phyloP scores from a whole-genome alignment of 2,329 filamentous ascomycete species.

The Neofusicoccum umdonicola region DNA sequence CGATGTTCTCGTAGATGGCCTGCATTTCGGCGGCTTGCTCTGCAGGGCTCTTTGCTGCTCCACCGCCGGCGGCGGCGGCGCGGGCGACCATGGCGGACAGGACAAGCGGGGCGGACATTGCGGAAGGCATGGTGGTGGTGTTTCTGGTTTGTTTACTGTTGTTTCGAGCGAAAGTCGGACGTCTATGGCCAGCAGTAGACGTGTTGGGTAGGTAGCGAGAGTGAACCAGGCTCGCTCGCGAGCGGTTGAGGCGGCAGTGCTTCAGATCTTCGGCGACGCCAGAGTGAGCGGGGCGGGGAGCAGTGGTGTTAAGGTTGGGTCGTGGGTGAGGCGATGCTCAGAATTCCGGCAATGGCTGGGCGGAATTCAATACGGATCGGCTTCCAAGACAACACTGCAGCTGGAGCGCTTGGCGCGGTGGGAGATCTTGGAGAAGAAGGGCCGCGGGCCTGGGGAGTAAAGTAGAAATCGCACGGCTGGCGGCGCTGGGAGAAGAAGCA shows the following conservation, averaged over 20 bases:
- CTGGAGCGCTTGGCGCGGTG: neutral
- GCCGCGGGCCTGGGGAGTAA: conserved; percentile 1
- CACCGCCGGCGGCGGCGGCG: neutral
- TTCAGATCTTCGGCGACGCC: neutral
- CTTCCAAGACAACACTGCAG: neutral
- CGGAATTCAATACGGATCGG: neutral
- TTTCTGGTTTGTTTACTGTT: neutral
- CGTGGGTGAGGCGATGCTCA: neutral
- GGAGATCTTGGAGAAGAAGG: neutral
- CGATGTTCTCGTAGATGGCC: conserved; percentile 26
- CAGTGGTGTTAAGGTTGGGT: neutral
- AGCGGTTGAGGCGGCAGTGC: neutral
- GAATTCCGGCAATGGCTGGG: neutral
- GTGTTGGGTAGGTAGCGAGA: conserved; percentile 1
- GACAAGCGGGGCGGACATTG: neutral
- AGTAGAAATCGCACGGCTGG: conserved; percentile 1
- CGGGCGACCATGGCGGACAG: conserved; percentile 5
- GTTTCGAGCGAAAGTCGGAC: conserved; percentile 5
- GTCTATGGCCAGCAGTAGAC: conserved; percentile 16
- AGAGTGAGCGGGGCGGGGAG: neutral
- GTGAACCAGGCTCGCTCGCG: conserved; percentile 13
- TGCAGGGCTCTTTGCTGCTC: neutral
- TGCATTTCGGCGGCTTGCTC: conserved; percentile 5
- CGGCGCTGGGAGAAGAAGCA: neutral
- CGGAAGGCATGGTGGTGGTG: conserved; percentile 7